Conservation (phyloP, 139 green algal genomes). For the Astrephomene gubernaculifera region DNA sequence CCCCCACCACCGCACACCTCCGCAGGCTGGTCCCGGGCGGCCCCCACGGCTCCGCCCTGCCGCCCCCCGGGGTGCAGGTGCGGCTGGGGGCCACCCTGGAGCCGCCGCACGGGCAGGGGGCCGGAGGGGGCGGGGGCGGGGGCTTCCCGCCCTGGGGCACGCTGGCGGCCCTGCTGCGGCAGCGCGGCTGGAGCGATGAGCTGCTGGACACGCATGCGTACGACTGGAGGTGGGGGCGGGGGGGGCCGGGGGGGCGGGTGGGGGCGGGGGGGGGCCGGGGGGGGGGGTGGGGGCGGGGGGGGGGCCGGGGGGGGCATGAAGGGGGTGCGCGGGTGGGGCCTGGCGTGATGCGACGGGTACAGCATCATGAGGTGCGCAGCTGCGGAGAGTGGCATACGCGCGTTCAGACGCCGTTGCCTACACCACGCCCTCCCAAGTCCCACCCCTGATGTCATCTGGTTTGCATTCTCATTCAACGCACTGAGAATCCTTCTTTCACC, state of each 20-base stretch:
- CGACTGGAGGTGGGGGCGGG: conserved; percentile 27
- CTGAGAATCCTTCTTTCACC: neutral
- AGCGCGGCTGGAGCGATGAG: conserved; percentile 11
- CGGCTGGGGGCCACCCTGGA: conserved; percentile 3
- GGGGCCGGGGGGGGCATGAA: neutral
- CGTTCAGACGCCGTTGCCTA: too few relatives aligned
- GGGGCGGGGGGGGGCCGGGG: neutral
- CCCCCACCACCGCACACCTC: too few relatives aligned
- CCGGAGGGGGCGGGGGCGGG: neutral
- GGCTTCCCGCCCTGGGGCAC: neutral
- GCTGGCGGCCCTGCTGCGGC: neutral
- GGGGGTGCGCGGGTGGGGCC: neutral
- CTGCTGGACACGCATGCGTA: conserved; percentile 6
- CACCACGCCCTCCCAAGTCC: neutral
- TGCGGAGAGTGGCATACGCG: too few relatives aligned
- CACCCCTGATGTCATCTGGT: too few relatives aligned
- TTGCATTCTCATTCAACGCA: too few relatives aligned
- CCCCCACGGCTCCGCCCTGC: neutral
- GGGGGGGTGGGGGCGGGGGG: neutral
- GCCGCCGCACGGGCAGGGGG: neutral
- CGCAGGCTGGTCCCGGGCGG: neutral
- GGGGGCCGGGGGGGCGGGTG: neutral
- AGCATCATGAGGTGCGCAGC: neutral
- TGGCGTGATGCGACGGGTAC: too few relatives aligned
- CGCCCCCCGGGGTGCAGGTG: conserved; percentile 13